phyloP scores from a whole-genome alignment of 805 yeast species.

The Candida parachauliodes region DNA sequence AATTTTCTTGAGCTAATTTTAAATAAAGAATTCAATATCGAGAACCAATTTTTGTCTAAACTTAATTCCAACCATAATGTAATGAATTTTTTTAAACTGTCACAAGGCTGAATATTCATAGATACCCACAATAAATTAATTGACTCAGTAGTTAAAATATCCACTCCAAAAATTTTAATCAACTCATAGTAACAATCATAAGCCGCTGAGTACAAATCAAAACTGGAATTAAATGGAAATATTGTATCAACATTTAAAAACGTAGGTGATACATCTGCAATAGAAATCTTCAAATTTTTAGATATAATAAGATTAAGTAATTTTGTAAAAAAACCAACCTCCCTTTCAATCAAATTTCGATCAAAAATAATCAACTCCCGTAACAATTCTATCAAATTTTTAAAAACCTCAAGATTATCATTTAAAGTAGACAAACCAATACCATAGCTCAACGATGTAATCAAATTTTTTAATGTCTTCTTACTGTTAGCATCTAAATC shows the following conservation, averaged over 20 bases:
- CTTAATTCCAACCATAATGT: slow-evolving; percentile 58
- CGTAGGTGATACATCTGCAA: slow-evolving; percentile 30
- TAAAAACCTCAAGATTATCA: slow-evolving; percentile 24
- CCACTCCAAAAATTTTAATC: slow-evolving; percentile 47
- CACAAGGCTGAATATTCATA: slow-evolving; percentile 45
- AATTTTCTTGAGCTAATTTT: slow-evolving; percentile 42
- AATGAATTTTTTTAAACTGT: slow-evolving; percentile 44
- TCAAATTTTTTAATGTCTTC: slow-evolving; percentile 21
- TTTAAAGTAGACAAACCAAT: slow-evolving; percentile 26
- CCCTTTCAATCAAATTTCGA: slow-evolving; percentile 29
- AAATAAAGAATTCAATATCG: slow-evolving; percentile 49
- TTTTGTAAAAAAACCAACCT: slow-evolving; percentile 25
- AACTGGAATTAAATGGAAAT: slow-evolving; percentile 45
- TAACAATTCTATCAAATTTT: slow-evolving; percentile 23
- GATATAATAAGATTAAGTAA: slow-evolving; percentile 27
- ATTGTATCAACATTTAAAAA: slow-evolving; percentile 39
- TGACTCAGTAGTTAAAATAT: slow-evolving; percentile 40
- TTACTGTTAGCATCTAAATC: slow-evolving; percentile 18
- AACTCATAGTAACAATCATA: slow-evolving; percentile 58
- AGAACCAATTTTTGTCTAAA: slow-evolving; percentile 53
- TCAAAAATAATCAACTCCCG: slow-evolving; percentile 40
- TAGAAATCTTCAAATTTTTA: slow-evolving; percentile 34
- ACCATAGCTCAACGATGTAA: slow-evolving; percentile 27
- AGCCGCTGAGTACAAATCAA: slow-evolving; percentile 39
- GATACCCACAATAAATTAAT: slow-evolving; percentile 61